Conservation (phyloP, 768 basidiomycete species). For the Lyophyllum decastes region DNA sequence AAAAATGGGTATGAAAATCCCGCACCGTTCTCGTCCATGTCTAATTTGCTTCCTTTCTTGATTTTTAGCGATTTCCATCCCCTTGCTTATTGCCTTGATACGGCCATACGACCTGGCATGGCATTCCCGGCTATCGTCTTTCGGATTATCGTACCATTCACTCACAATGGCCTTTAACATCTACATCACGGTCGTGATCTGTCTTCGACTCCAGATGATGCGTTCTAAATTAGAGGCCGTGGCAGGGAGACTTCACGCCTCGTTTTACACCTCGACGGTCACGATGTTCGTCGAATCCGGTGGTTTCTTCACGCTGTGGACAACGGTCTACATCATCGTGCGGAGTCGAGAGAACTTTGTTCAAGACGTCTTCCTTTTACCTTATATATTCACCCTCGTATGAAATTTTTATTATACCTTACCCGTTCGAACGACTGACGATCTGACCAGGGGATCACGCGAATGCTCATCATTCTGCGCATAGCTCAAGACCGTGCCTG, state of each 20-base stretch:
- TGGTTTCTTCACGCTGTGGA: conserved; percentile 38
- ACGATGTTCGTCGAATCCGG: conserved; percentile 43
- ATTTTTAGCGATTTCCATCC: conserved; percentile 32
- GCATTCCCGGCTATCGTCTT: conserved; percentile 12
- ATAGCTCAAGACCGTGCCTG: conserved; percentile 24
- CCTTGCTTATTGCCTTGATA: conserved; percentile 29
- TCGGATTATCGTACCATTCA: conserved; percentile 27
- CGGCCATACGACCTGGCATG: conserved; percentile 15
- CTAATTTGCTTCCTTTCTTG: neutral
- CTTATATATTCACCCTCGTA: conserved; percentile 32
- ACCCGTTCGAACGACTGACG: neutral
- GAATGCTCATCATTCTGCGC: conserved; percentile 21
- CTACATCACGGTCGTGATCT: conserved; percentile 28
- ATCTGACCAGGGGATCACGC: conserved; percentile 18
- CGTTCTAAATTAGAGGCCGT: conserved; percentile 34
- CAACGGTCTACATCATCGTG: conserved; percentile 26
- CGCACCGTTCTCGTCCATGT: neutral
- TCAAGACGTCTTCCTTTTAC: conserved; percentile 31
- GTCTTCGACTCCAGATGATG: conserved; percentile 31
- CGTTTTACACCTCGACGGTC: conserved; percentile 35
- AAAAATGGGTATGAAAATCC: conserved; percentile 27
- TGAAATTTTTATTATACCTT: conserved; percentile 7
- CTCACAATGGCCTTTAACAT: conserved; percentile 33
- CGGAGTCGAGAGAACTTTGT: conserved; percentile 23
- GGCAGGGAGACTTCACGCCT: conserved; percentile 34